These are phyloP conservation scores for Leptographium radiaticola DNA, from an alignment of 2,329 filamentous ascomycete genomes.

Conservation along the genomic window DNA sequence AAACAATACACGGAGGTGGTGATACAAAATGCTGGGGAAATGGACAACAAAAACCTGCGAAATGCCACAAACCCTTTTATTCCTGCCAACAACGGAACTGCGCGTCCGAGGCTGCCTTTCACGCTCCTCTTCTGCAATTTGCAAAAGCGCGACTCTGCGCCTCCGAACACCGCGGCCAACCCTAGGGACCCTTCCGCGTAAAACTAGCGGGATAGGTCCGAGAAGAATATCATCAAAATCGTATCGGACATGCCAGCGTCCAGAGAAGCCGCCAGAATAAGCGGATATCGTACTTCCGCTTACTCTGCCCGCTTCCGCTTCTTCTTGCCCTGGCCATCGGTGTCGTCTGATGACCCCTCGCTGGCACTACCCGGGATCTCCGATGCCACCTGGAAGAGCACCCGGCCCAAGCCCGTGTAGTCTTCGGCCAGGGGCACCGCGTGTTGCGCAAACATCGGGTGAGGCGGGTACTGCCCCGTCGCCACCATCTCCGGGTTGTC, in stretches of 20 bases:
- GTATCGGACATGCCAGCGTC: slow-evolving; percentile 24
- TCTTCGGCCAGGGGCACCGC: slow-evolving; percentile 37
- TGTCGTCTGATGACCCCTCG: slow-evolving; percentile 43
- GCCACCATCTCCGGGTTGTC: slow-evolving; percentile 48
- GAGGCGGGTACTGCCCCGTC: slow-evolving; percentile 12
- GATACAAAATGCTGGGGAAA: slow-evolving; percentile 1
- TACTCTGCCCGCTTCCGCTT: slow-evolving; percentile 67
- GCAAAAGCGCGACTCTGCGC: slow-evolving; percentile 1
- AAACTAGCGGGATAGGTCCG: slow-evolving; percentile 16
- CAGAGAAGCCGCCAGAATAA: background rate
- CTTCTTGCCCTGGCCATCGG: slow-evolving; percentile 46
- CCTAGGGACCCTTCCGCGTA: slow-evolving; percentile 15
- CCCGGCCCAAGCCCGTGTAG: slow-evolving; percentile 55
- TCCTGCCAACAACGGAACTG: background rate
- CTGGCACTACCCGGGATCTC: slow-evolving; percentile 55
- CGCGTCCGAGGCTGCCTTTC: background rate
- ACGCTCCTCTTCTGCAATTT: background rate
- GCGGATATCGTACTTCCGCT: background rate
- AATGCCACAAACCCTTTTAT: slow-evolving; percentile 4
- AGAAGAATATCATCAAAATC: slow-evolving; percentile 26
- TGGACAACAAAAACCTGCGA: background rate
- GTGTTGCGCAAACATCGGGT: slow-evolving; percentile 23
- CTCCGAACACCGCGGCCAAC: slow-evolving; percentile 12
- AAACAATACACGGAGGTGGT: background rate
- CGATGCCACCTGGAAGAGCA: slow-evolving; percentile 69